Conservation (phyloP, 441 rosid genomes). For the Manihot esculenta region DNA sequence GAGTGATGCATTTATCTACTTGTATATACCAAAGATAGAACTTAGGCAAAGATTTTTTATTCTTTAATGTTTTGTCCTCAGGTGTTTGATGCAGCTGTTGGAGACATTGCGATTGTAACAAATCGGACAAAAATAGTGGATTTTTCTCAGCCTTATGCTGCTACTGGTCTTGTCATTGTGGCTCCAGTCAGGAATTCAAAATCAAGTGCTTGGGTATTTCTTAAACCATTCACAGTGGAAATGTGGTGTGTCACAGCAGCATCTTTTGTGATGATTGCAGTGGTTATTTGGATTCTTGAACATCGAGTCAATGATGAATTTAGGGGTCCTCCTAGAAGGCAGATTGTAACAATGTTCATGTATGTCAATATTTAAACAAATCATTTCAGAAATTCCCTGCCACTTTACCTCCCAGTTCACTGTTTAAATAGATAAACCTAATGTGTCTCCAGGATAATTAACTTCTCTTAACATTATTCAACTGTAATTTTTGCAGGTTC, state of each 20-base stretch:
- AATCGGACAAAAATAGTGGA: slow-evolving; percentile 68
- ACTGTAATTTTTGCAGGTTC: slow-evolving; percentile 52
- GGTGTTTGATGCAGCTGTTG: slow-evolving; percentile 85
- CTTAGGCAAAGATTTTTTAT: slow-evolving; percentile 9
- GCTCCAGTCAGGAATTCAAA: slow-evolving; percentile 48
- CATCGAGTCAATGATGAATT: slow-evolving; percentile 76
- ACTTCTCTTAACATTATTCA: slow-evolving; percentile 16
- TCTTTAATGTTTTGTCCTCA: slow-evolving; percentile 34
- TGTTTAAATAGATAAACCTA: not conserved
- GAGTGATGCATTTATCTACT: not conserved
- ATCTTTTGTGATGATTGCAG: slow-evolving; percentile 62
- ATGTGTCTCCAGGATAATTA: not conserved
- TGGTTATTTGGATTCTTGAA: slow-evolving; percentile 82
- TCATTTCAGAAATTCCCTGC: not conserved
- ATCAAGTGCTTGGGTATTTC: slow-evolving; percentile 65
- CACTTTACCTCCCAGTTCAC: not conserved
- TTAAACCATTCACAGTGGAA: slow-evolving; percentile 62
- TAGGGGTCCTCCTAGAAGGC: slow-evolving; percentile 74
- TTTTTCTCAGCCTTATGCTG: slow-evolving; percentile 79
- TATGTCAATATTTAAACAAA: slow-evolving; percentile 25
- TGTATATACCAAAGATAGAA: slow-evolving; percentile 3
- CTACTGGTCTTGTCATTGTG: slow-evolving; percentile 87
- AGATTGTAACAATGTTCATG: slow-evolving; percentile 59
- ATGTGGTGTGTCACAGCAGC: slow-evolving; percentile 67
- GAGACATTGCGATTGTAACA: slow-evolving; percentile 78